Base-by-base conservation (phyloP, 495 filamentous ascomycete species). In the Penicillium diatomitis region DNA sequence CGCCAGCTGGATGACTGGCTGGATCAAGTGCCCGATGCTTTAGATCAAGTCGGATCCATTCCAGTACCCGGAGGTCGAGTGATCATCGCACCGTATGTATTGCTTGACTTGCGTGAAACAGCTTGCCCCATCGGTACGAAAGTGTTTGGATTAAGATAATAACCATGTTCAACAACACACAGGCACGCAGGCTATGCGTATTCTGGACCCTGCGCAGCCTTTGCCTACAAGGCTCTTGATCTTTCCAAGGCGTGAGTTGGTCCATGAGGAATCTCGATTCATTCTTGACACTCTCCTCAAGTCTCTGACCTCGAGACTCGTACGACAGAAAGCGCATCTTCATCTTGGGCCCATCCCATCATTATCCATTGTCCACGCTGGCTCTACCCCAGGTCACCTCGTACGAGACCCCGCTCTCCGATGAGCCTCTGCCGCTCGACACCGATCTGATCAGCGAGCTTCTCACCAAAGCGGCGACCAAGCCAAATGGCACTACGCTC, bases 101-200 rank as follows among this genome's bases (percentile, higher is more conserved):
- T 20, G 20, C 20, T 20, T 20, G 20, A 20, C 1, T 20, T 20
- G 20, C 20, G 20, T 20, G 20, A 20, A 20, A 20, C 20, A 20
- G 20, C 20, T 20, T 20, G 20, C 20, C 20, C 1, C 20, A 20
- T 20, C 20, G 2, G 20, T 20, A 20, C 20, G 20, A 20, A 20
- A 20, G 20, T 20, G 20, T 20, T 20, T 20, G 20, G 20, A 20
- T 1, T 20, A 20, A 20, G 20, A 20, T 20, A 20, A 20, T 20
- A 2, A 20, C 20, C 20, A 20, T 20, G 1, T 20, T 20, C 20
- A 20, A 20, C 20, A 20, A 20, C 20, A 32, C 39, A 27, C 51
- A 97, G 92, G 51, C 92, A 99, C 65, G 92, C 94, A 47, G 94
- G 92, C 31, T 99, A 95, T 74, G 77, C 86, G 3, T 99, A 96